Percentiles rank a stretch among this genome's conserved stretches.
Conservation (phyloP, 2,329 filamentous ascomycete species). For the Cladosporium austrohemisphaericum region DNA sequence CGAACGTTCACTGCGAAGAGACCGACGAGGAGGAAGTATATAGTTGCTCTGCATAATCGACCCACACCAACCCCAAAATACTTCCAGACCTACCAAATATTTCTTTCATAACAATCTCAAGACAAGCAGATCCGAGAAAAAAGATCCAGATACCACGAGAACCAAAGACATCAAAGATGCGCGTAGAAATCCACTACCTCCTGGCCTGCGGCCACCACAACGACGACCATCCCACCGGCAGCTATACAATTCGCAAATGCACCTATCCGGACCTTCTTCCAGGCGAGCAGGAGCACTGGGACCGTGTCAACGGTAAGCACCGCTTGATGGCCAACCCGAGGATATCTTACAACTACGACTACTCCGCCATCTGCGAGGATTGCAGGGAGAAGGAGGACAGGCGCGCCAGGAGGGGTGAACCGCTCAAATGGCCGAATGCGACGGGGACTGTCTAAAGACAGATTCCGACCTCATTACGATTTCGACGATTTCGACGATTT, state of each 20-base stretch:
- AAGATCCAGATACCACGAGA: not conserved
- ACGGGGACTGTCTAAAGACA: constrained; percentile 14
- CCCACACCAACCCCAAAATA: no score
- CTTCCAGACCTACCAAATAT: no score
- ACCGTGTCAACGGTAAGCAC: constrained; percentile 5
- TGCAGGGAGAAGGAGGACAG: constrained; percentile 6
- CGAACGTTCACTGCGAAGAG: no score
- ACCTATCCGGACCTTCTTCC: not conserved
- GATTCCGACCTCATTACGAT: no score
- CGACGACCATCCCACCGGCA: not conserved
- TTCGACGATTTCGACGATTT: no score
- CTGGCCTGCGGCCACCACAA: constrained; percentile 6
- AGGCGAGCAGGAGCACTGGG: not conserved
- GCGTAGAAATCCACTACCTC: not conserved
- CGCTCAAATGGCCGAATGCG: constrained; percentile 4
- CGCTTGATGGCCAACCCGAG: not conserved
- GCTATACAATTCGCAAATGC: not conserved
- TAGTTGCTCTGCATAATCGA: no score
- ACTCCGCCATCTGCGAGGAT: constrained; percentile 2
- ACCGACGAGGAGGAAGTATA: no score
- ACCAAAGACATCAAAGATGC: not conserved
- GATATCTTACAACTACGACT: not conserved
- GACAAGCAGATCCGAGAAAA: no score
- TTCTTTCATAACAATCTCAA: no score
- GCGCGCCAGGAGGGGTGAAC: not conserved